Conservation (phyloP, 2,329 filamentous ascomycete species). For the Lecanicillium sp. region DNA sequence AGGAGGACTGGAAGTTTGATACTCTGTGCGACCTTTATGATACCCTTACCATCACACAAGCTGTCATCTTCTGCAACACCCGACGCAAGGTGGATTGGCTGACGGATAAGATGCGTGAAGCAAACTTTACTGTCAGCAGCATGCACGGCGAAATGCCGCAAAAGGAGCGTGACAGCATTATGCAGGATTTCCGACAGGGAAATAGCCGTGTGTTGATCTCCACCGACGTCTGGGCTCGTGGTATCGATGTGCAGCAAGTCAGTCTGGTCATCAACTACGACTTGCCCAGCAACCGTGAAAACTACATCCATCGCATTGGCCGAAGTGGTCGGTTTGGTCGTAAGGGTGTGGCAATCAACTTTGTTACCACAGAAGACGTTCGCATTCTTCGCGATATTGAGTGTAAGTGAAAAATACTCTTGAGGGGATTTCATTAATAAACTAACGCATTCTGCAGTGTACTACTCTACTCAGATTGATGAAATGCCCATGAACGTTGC, state of each 20-base stretch:
- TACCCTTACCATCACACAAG: constrained; percentile 95
- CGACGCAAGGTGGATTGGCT: constrained; percentile 98
- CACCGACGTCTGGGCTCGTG: constrained; percentile 94
- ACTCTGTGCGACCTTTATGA: constrained; percentile 98
- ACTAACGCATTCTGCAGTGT: constrained; percentile 49
- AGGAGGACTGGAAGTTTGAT: constrained; percentile 99
- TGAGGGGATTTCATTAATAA: constrained; percentile 3
- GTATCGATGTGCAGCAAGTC: constrained; percentile 98
- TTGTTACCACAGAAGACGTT: constrained; percentile 96
- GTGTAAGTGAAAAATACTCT: constrained; percentile 42
- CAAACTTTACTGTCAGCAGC: constrained; percentile 95
- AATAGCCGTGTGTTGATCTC: constrained; percentile 95
- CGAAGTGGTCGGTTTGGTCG: constrained; percentile 90
- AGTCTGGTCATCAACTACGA: constrained; percentile 99
- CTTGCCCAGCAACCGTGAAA: constrained; percentile 94
- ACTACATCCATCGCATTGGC: constrained; percentile 98
- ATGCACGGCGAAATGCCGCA: constrained; percentile 99
- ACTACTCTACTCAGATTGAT: constrained; percentile 94
- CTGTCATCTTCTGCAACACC: constrained; percentile 99
- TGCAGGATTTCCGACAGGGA: constrained; percentile 97
- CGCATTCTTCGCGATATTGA: constrained; percentile 97
- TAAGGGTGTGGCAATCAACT: constrained; percentile 99
- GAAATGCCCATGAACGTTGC: constrained; percentile 98
- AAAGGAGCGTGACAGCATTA: constrained; percentile 95
- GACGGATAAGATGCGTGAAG: constrained; percentile 98